These are phyloP conservation scores for Suillus bovinus DNA, from an alignment of 768 basidiomycete species.

Conservation along the genomic window DNA sequence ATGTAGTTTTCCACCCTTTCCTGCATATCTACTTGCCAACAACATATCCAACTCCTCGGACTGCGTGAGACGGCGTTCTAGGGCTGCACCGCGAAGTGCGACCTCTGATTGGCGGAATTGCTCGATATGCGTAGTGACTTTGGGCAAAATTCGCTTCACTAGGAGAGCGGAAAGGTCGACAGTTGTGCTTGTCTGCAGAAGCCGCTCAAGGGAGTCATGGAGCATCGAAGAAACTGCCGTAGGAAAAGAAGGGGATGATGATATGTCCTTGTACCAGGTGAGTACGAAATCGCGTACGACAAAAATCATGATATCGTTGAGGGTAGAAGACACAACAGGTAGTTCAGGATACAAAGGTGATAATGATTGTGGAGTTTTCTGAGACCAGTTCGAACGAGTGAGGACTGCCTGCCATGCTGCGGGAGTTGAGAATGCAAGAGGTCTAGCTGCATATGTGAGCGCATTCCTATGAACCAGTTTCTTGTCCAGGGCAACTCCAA, in stretches of 20 bases:
- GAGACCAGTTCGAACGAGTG: slow-evolving; percentile 89
- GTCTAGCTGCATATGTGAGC: slow-evolving; percentile 62
- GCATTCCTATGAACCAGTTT: slow-evolving; percentile 32
- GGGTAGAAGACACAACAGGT: slow-evolving; percentile 62
- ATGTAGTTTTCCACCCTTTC: slow-evolving; percentile 68
- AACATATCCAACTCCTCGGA: slow-evolving; percentile 89
- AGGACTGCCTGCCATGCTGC: slow-evolving; percentile 94
- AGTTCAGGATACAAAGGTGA: slow-evolving; percentile 66
- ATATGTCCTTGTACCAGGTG: slow-evolving; percentile 87
- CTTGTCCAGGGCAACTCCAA: slow-evolving; percentile 62
- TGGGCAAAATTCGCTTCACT: slow-evolving; percentile 86
- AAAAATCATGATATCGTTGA: slow-evolving; percentile 81
- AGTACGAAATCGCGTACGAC: slow-evolving; percentile 86
- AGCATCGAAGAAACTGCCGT: slow-evolving; percentile 76
- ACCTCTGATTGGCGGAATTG: slow-evolving; percentile 90
- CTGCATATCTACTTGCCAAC: slow-evolving; percentile 78
- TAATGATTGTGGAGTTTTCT: slow-evolving; percentile 64
- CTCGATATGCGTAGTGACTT: slow-evolving; percentile 85
- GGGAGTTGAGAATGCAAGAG: slow-evolving; percentile 85
- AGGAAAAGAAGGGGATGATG: slow-evolving; percentile 87
- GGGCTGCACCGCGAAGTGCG: slow-evolving; percentile 75
- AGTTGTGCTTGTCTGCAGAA: slow-evolving; percentile 54
- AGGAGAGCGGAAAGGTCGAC: slow-evolving; percentile 76
- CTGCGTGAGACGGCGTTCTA: slow-evolving; percentile 82
- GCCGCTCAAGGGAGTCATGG: slow-evolving; percentile 59